Evolutionary conservation across 2,329 filamentous ascomycete species (phyloP).

Genomic region (Fusarium robinianum): DNA sequence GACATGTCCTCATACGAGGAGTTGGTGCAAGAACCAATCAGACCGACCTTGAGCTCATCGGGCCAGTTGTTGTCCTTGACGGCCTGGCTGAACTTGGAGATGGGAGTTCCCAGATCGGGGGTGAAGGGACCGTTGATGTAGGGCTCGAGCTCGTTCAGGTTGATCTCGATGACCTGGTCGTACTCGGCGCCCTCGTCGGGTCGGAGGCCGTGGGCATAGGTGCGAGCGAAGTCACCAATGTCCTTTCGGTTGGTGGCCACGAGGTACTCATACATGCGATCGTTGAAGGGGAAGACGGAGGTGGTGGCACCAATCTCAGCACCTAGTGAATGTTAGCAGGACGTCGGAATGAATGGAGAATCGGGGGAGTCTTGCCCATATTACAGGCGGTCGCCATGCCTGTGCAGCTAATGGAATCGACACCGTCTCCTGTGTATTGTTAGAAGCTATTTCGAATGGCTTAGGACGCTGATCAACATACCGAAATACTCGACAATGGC

Average conservation of each 20-base stretch:
- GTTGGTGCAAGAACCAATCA: conserved; percentile 99
- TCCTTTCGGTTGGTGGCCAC: conserved; percentile 84
- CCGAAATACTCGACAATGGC: conserved; percentile 80
- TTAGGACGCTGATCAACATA: conserved; percentile 51
- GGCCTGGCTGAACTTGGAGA: conserved; percentile 86
- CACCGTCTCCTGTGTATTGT: too few species aligned
- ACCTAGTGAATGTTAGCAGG: conserved; percentile 34
- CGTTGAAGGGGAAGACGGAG: conserved; percentile 96
- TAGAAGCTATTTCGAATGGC: too few species aligned
- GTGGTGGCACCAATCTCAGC: conserved; percentile 85
- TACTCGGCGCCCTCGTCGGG: conserved; percentile 89
- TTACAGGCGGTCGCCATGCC: conserved; percentile 84
- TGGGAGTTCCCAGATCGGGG: conserved; percentile 88
- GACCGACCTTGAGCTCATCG: conserved; percentile 83
- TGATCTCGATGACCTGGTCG: conserved; percentile 87
- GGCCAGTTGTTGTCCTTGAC: conserved; percentile 90
- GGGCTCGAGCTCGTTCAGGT: conserved; percentile 88
- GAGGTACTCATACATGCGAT: conserved; percentile 97
- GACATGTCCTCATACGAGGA: conserved; percentile 99
- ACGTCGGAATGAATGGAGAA: conserved; percentile 7
- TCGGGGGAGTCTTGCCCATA: conserved; percentile 52
- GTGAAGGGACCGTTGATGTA: conserved; percentile 98
- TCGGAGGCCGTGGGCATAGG: conserved; percentile 82
- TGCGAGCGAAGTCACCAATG: conserved; percentile 87
- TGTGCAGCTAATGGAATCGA: conserved; percentile 75